These are phyloP conservation scores for Venturia oleaginea DNA, from an alignment of 2,329 filamentous ascomycete species.

Conservation along the genomic window DNA sequence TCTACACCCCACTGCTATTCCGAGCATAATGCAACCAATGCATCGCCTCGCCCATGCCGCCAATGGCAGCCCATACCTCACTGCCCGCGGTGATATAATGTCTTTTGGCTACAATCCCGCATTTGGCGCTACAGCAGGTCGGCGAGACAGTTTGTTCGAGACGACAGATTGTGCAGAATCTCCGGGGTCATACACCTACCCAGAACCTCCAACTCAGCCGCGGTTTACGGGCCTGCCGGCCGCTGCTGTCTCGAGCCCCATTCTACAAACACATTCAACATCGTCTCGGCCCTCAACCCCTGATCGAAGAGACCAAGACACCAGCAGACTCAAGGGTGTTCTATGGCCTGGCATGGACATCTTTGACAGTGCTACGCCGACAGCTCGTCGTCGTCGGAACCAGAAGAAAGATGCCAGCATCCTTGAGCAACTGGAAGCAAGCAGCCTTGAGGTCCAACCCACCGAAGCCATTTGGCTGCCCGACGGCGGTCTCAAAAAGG, in stretches of 20 bases:
- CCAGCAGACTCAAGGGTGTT: slow-evolving; percentile 57
- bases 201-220: not conserved
- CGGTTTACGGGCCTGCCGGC: not conserved
- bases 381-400: slow-evolving; percentile 65
- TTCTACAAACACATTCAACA: not conserved
- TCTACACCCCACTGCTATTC: slow-evolving; percentile 4
- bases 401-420: slow-evolving; percentile 50
- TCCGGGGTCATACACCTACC: not conserved
- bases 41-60: not conserved
- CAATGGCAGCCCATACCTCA: not conserved
- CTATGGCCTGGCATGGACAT: slow-evolving; percentile 69
- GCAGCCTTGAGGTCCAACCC: not conserved
- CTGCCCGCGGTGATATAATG: not conserved
- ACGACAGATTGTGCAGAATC: not conserved
- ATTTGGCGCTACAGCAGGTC: not conserved
- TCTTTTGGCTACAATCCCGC: not conserved
- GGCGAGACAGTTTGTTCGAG: slow-evolving; percentile 1
- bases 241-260: not conserved
- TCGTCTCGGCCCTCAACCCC: not conserved
- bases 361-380: slow-evolving; percentile 69
- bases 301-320: not conserved
- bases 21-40: slow-evolving; percentile 3
- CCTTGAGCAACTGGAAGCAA: not conserved
- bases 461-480: not conserved
- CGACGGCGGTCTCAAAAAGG: not conserved